These are phyloP conservation scores for Carex arenaria DNA, from an alignment of 202 grass and related monocot species.

Conservation along the genomic window DNA sequence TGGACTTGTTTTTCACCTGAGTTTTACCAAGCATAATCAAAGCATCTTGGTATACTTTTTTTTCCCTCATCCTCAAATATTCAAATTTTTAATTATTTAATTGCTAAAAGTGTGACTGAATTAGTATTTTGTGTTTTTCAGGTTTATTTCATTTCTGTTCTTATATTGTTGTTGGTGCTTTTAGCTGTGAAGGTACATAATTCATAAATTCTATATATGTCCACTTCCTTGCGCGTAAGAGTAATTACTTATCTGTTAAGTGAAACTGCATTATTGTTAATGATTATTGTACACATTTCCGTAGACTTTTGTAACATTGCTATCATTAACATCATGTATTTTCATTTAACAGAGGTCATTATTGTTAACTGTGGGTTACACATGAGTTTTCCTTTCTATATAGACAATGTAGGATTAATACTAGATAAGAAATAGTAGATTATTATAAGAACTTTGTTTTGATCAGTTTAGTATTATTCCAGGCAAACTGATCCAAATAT, in stretches of 20 bases:
- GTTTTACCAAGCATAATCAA: slow-evolving; percentile 42
- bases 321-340: neutral
- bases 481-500: slow-evolving; percentile 7
- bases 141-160: slow-evolving; percentile 83
- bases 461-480: neutral
- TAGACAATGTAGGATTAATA: slow-evolving; percentile 18
- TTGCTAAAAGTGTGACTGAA: slow-evolving; percentile 12
- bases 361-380: neutral
- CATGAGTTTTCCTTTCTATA: neutral
- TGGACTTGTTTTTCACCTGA: slow-evolving; percentile 89
- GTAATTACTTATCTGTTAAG: neutral
- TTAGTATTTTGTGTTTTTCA: slow-evolving; percentile 36
- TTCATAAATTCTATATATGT: neutral
- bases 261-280: neutral
- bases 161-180: slow-evolving; percentile 61
- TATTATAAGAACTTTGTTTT: slow-evolving; percentile 4
- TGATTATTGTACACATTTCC: neutral
- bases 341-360: neutral
- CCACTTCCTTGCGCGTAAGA: too few species aligned
- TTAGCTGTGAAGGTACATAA: slow-evolving; percentile 78
- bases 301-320: neutral
- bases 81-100: slow-evolving; percentile 22
- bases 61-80: slow-evolving; percentile 6
- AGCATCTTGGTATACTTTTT: slow-evolving; percentile 64
- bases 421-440: neutral